phyloP scores from a whole-genome alignment of 225 moss, liverwort and hornwort species.

The Physcomitrium patens region DNA sequence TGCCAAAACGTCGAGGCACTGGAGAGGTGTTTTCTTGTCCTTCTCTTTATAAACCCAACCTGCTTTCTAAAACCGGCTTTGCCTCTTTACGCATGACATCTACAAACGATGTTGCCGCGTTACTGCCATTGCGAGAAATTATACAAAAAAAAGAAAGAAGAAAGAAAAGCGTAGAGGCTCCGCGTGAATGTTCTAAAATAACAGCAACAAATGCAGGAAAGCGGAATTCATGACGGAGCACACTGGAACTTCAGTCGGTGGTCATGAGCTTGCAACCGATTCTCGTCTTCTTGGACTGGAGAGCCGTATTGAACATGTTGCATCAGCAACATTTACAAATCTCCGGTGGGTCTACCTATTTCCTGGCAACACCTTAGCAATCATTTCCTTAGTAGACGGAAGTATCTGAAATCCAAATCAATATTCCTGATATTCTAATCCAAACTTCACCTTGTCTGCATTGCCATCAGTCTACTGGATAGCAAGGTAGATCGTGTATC shows the following conservation, averaged over 20 bases:
- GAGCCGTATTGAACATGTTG: conserved; percentile 74
- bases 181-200: neutral
- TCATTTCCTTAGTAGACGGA: neutral
- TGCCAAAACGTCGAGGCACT: conserved; percentile 33
- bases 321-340: conserved; percentile 82
- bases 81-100: neutral
- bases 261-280: conserved; percentile 36
- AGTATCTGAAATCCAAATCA: neutral
- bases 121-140: neutral
- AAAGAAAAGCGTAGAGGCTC: neutral
- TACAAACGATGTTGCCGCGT: neutral
- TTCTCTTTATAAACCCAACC: neutral
- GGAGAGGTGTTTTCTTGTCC: neutral
- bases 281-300: conserved; percentile 58
- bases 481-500: conserved; percentile 70
- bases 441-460: neutral
- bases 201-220: conserved; percentile 45
- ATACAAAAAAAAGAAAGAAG: neutral
- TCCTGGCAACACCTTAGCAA: neutral
- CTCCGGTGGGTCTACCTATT: conserved; percentile 42
- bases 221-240: conserved; percentile 44
- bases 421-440: neutral
- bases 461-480: conserved; percentile 58
- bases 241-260: conserved; percentile 26
- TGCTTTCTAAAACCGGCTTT: neutral